A percentile compares a stretch with the other conserved stretches of the same genome.
Conservation (phyloP, 306 rosid genomes). For the Mimosa bimucronata region DNA sequence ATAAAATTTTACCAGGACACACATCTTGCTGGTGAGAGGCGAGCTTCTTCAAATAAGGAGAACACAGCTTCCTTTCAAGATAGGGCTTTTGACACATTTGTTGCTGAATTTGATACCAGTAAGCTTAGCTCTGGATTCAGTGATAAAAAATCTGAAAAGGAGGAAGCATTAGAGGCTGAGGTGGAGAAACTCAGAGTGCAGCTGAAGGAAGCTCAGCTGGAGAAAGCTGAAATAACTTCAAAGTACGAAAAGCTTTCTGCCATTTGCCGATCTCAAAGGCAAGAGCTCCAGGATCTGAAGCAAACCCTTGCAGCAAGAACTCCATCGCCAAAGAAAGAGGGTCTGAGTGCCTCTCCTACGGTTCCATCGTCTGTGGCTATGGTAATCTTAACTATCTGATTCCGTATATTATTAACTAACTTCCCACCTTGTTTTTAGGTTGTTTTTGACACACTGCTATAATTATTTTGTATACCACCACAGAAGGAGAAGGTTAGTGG, state of each 20-base stretch:
- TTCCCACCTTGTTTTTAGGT: conserved; percentile 2
- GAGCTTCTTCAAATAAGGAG: conserved; percentile 50
- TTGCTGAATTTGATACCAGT: conserved; percentile 73
- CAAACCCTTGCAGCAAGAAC: conserved; percentile 72
- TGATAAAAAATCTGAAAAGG: conserved; percentile 56
- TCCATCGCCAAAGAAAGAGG: conserved; percentile 72
- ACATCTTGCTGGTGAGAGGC: conserved; percentile 41
- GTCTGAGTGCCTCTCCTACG: conserved; percentile 48
- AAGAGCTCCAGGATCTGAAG: conserved; percentile 91
- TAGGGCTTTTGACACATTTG: conserved; percentile 74
- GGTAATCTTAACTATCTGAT: conserved; percentile 46
- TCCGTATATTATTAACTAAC: conserved; percentile 16
- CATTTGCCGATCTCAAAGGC: conserved; percentile 95
- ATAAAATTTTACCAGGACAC: conserved; percentile 58
- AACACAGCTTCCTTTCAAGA: conserved; percentile 57
- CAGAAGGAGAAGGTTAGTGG: conserved; percentile 45
- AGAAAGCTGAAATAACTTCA: conserved; percentile 84
- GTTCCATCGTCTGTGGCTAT: conserved; percentile 48
- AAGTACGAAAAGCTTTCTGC: conserved; percentile 94
- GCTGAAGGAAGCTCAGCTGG: conserved; percentile 71
- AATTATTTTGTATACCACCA: neutral
- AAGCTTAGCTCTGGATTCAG: conserved; percentile 53
- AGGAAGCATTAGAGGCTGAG: conserved; percentile 77
- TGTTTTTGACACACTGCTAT: conserved; percentile 19
- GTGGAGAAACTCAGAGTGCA: conserved; percentile 76